phyloP scores from a whole-genome alignment of 345 rosid genomes.

The Brassica rapa region DNA sequence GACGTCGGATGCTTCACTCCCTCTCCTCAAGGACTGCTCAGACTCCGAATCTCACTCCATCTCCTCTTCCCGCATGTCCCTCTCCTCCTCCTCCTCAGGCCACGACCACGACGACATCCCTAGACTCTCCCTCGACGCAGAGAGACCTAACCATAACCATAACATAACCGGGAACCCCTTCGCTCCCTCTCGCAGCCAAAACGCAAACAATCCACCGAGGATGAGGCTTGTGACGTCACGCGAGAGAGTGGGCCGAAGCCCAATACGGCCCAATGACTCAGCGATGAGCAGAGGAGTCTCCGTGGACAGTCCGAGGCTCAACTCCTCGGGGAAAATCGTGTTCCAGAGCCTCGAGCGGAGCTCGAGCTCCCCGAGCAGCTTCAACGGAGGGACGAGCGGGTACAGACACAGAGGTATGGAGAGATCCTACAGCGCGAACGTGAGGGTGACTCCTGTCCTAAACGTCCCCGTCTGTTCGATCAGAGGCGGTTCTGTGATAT shows the following conservation, averaged over 20 bases:
- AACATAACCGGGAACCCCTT: constrained; percentile 62
- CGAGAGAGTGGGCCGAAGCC: constrained; percentile 53
- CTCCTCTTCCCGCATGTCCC: constrained; percentile 80
- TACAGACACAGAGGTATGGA: constrained; percentile 81
- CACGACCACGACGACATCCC: constrained; percentile 89
- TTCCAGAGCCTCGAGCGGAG: constrained; percentile 90
- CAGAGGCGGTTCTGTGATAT: constrained; percentile 56
- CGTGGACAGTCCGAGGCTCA: constrained; percentile 88
- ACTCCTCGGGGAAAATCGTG: constrained; percentile 90
- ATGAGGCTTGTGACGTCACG: constrained; percentile 54
- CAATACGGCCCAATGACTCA: constrained; percentile 39
- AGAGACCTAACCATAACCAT: constrained; percentile 50
- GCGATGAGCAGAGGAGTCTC: constrained; percentile 67
- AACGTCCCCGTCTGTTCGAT: constrained; percentile 69
- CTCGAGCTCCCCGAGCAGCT: constrained; percentile 96
- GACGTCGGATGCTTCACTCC: constrained; percentile 49
- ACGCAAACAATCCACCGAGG: constrained; percentile 56
- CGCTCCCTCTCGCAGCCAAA: constrained; percentile 45
- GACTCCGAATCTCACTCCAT: constrained; percentile 67
- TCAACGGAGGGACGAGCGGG: constrained; percentile 81
- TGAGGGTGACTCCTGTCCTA: constrained; percentile 65
- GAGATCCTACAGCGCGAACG: constrained; percentile 84
- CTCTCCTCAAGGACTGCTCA: constrained; percentile 63
- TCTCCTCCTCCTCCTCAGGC: constrained; percentile 84
- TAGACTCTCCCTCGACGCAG: constrained; percentile 78